Conservation (phyloP, 2,329 filamentous ascomycete genomes). For the Phoma sp. region DNA sequence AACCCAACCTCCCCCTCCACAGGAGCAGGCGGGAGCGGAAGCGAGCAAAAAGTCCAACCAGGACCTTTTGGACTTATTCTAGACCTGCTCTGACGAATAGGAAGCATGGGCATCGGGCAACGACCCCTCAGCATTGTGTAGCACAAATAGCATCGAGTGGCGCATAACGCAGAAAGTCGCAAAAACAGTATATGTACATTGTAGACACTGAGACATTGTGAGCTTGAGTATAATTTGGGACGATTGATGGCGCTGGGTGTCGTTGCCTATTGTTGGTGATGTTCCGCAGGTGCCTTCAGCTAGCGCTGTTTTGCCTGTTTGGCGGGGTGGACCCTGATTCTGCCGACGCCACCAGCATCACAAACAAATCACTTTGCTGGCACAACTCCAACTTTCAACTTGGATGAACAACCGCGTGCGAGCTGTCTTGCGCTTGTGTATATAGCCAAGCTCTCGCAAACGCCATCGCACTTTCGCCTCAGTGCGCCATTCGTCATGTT, state of each 20-base stretch:
- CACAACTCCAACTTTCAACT: constrained; percentile 2
- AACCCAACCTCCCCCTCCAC: constrained; percentile 68
- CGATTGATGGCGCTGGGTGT: too few relatives aligned
- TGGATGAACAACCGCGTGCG: constrained; percentile 12
- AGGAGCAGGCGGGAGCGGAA: constrained; percentile 61
- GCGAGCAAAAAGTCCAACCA: constrained; percentile 63
- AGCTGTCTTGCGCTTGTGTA: constrained; percentile 16
- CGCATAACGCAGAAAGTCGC: neutral
- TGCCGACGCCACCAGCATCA: constrained; percentile 16
- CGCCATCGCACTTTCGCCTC: constrained; percentile 21
- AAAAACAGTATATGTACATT: neutral
- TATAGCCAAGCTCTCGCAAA: constrained; percentile 23
- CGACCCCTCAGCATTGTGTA: constrained; percentile 3
- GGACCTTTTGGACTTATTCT: constrained; percentile 63
- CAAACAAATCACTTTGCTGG: constrained; percentile 7
- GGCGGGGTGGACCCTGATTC: constrained; percentile 7
- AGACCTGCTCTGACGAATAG: constrained; percentile 18
- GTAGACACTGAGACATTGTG: constrained; percentile 1
- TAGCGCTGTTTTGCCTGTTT: constrained; percentile 1
- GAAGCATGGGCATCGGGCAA: neutral
- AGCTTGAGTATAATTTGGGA: neutral
- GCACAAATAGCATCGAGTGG: neutral
- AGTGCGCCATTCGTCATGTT: constrained; percentile 43
- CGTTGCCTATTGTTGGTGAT: too few relatives aligned
- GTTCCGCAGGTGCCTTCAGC: neutral